Conservation (phyloP, 192 early-diverging fungal species). For the Backusella psychrophila region DNA sequence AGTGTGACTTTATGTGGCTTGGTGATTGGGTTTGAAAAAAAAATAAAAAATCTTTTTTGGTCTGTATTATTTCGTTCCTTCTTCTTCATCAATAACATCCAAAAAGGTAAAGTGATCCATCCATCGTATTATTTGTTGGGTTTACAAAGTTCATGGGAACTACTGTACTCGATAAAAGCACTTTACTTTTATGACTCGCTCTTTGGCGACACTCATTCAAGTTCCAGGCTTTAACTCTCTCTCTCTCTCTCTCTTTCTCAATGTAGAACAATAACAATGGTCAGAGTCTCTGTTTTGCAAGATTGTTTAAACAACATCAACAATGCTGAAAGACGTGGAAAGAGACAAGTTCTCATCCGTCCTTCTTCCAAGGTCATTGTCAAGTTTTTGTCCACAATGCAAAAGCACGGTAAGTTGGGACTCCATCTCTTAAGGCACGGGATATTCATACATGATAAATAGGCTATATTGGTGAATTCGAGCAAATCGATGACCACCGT, state of each 20-base stretch:
- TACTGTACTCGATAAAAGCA: slow-evolving; percentile 9
- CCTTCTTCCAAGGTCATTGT: slow-evolving; percentile 98
- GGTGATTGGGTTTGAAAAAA: not conserved
- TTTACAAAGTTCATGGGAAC: not conserved
- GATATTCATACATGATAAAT: no score
- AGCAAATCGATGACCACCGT: slow-evolving; percentile 97
- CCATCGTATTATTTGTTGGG: slow-evolving; percentile 1
- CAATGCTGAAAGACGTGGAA: slow-evolving; percentile 98
- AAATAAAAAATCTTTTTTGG: not conserved
- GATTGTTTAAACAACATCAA: slow-evolving; percentile 98
- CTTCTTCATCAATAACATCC: not conserved
- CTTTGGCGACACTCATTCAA: slow-evolving; percentile 27
- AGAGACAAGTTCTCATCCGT: slow-evolving; percentile 96
- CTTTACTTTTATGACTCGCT: slow-evolving; percentile 25
- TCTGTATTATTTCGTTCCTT: not conserved
- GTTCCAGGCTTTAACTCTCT: not conserved
- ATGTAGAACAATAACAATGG: slow-evolving; percentile 65
- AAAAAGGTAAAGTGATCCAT: slow-evolving; percentile 31
- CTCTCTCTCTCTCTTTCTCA: no score
- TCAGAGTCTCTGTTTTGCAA: slow-evolving; percentile 94
- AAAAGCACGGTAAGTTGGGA: slow-evolving; percentile 85
- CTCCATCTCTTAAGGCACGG: no score
- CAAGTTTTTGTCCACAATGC: slow-evolving; percentile 99
- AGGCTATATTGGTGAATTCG: slow-evolving; percentile 99
- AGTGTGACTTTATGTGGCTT: not conserved